phyloP scores from a whole-genome alignment of 2,329 filamentous ascomycete species.

The Conoideocrella luteorostrata region DNA sequence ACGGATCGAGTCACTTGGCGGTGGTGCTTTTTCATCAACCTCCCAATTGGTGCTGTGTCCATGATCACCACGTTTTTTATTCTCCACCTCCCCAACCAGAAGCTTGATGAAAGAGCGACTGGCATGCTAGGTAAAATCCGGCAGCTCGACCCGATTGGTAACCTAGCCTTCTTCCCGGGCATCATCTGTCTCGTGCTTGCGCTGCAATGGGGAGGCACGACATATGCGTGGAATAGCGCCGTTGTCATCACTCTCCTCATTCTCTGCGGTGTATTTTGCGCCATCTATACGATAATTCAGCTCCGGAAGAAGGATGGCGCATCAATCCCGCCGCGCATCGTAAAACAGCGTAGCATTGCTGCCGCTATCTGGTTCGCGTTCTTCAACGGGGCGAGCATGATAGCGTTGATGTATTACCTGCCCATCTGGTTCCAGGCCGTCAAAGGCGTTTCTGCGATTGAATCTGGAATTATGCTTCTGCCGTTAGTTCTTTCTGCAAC shows the following conservation, averaged over 20 bases:
- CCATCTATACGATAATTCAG: neutral
- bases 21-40: conserved; percentile 35
- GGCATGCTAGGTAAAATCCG: neutral
- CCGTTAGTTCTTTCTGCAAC: conserved; percentile 21
- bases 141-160: conserved; percentile 18
- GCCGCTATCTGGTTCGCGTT: neutral
- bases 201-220: conserved; percentile 40
- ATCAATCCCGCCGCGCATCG: neutral
- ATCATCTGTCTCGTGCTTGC: conserved; percentile 42
- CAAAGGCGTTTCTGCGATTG: conserved; percentile 23
- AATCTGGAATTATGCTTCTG: conserved; percentile 21
- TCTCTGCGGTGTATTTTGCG: neutral
- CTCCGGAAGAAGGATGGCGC: neutral
- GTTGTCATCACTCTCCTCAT: neutral
- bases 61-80: conserved; percentile 22
- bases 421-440: conserved; percentile 41
- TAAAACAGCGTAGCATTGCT: neutral
- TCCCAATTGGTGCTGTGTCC: conserved; percentile 29
- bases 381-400: conserved; percentile 8
- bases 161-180: conserved; percentile 23
- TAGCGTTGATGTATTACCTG: neutral
- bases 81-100: neutral
- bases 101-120: neutral
- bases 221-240: conserved; percentile 18
- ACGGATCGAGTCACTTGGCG: no score